Conservation (phyloP, 129 eudicot species). For the Artemisia annua region DNA sequence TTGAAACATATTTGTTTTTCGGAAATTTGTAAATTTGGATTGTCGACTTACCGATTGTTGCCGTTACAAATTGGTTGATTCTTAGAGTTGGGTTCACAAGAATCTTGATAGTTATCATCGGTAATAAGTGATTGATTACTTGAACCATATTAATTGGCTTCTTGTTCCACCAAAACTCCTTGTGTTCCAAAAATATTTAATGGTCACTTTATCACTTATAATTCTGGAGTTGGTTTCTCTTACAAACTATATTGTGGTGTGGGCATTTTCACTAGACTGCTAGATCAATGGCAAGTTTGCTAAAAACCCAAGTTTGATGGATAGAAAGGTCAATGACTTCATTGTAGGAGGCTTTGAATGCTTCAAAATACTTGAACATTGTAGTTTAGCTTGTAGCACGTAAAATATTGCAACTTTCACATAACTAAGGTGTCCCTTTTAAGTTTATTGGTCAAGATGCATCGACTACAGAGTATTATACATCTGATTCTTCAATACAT, state of each 20-base stretch:
- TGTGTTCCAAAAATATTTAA: background rate
- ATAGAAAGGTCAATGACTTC: background rate
- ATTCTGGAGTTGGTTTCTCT: background rate
- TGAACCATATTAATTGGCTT: conserved; percentile 17
- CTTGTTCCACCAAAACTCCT: conserved; percentile 3
- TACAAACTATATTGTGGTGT: background rate
- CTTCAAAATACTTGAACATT: conserved; percentile 16
- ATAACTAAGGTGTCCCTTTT: background rate
- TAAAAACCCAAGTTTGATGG: conserved; percentile 4
- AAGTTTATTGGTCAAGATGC: background rate
- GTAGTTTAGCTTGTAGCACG: conserved; percentile 1
- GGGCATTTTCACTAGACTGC: background rate
- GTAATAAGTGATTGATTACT: conserved; percentile 11
- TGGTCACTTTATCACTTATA: background rate
- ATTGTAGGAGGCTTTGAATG: background rate
- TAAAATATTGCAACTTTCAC: conserved; percentile 18
- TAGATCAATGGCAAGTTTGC: background rate
- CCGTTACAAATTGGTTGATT: background rate
- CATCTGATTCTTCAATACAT: background rate
- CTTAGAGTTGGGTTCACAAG: conserved; percentile 10
- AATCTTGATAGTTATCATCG: conserved; percentile 3
- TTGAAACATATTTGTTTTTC: background rate
- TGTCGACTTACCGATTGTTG: background rate
- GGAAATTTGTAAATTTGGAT: background rate
- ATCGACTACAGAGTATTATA: background rate